These are phyloP conservation scores for Mycena olivaceomarginata DNA, from an alignment of 768 basidiomycete species.

Conservation along the genomic window DNA sequence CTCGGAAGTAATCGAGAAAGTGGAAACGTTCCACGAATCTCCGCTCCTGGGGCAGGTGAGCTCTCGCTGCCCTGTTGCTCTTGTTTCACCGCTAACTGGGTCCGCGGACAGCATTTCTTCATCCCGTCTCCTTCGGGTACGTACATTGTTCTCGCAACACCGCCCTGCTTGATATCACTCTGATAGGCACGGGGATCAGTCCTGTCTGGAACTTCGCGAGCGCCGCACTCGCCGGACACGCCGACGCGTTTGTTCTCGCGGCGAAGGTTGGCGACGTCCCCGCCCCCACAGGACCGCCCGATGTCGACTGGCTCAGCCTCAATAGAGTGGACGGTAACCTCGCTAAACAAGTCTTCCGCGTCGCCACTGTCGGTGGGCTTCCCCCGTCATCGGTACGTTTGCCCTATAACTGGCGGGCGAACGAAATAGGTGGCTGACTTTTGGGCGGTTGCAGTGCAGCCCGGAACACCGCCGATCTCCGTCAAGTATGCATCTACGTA, in stretches of 20 bases:
- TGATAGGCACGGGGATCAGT: slow-evolving; percentile 60
- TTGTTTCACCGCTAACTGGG: neutral
- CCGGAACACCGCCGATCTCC: slow-evolving; percentile 62
- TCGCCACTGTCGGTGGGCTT: slow-evolving; percentile 72
- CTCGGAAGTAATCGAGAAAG: slow-evolving; percentile 1
- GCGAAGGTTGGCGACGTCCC: slow-evolving; percentile 63
- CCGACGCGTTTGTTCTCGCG: slow-evolving; percentile 68
- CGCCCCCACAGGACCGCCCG: slow-evolving; percentile 61
- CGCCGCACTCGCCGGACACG: slow-evolving; percentile 60
- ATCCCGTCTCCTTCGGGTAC: slow-evolving; percentile 47
- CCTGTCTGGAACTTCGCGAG: slow-evolving; percentile 78
- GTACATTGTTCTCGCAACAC: neutral
- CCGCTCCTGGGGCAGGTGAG: slow-evolving; percentile 34
- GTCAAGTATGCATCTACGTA: slow-evolving; percentile 74
- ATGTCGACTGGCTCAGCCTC: slow-evolving; percentile 76
- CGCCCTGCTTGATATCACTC: slow-evolving; percentile 53
- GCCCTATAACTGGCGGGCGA: neutral
- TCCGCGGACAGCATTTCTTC: slow-evolving; percentile 71
- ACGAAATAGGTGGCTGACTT: neutral
- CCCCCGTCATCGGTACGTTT: slow-evolving; percentile 65
- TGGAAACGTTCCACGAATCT: slow-evolving; percentile 17
- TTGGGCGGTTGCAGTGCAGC: slow-evolving; percentile 53
- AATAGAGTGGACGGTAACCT: slow-evolving; percentile 65
- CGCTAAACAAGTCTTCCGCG: slow-evolving; percentile 70
- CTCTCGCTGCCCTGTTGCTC: neutral